A percentile compares a stretch with the other conserved stretches of the same genome.
Evolutionary conservation across 148 eudicot species (phyloP).

Genomic region (Nyssa sinensis): DNA sequence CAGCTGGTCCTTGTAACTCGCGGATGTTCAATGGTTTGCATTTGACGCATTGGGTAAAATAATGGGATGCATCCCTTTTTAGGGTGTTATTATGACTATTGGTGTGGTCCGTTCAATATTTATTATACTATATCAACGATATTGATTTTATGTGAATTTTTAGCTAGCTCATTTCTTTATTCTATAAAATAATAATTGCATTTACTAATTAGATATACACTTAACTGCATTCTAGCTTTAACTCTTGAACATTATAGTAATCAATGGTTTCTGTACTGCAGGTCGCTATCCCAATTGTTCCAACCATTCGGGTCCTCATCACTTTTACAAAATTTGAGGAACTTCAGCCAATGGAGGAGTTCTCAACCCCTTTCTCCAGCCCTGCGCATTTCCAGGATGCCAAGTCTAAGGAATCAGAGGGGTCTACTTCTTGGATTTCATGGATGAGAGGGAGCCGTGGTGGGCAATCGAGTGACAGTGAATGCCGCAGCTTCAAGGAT

Average conservation of each 20-base stretch:
- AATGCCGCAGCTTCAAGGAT: conserved; percentile 52
- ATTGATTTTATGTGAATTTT: no score
- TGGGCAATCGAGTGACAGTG: conserved; percentile 66
- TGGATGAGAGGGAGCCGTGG: conserved; percentile 88
- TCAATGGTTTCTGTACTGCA: conserved; percentile 22
- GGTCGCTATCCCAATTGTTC: conserved; percentile 97
- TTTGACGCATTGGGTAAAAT: not conserved
- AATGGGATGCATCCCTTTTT: not conserved
- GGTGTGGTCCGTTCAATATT: no score
- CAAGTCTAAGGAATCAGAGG: conserved; percentile 68
- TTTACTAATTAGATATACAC: not conserved
- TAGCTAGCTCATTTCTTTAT: no score
- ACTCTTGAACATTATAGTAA: no score
- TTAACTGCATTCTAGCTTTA: not conserved
- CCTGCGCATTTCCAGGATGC: conserved; percentile 84
- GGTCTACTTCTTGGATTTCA: conserved; percentile 82
- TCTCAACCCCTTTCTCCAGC: conserved; percentile 90
- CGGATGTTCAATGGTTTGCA: not conserved
- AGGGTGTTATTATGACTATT: no score
- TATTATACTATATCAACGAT: no score
- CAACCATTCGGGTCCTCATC: conserved; percentile 87
- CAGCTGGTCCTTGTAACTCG: not conserved
- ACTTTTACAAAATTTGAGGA: conserved; percentile 97
- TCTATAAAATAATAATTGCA: not conserved
- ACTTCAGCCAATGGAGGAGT: conserved; percentile 76